These are phyloP conservation scores for Juglanconis juglandina DNA, from an alignment of 2,329 filamentous ascomycete species.

Conservation along the genomic window DNA sequence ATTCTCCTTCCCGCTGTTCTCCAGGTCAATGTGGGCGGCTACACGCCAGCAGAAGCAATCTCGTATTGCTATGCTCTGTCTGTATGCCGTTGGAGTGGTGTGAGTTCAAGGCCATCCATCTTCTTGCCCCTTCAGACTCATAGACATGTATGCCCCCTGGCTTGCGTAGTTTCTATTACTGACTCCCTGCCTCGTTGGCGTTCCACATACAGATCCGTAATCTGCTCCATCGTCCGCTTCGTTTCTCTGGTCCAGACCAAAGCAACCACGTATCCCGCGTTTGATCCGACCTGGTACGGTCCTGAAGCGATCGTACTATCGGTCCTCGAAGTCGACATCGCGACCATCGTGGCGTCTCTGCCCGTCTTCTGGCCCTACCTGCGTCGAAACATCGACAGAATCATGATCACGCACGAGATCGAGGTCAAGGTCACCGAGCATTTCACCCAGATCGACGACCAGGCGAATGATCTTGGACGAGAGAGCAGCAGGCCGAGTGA, in stretches of 20 bases:
- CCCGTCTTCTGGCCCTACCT: conserved; percentile 30
- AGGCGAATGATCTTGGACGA: not conserved
- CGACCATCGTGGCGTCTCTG: conserved; percentile 25
- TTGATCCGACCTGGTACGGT: conserved; percentile 28
- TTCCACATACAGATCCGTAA: conserved; percentile 17
- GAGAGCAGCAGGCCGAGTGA: not conserved
- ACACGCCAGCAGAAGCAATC: conserved; percentile 4
- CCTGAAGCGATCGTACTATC: conserved; percentile 23
- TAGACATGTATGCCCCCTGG: too few species aligned
- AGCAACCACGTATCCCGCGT: conserved; percentile 20
- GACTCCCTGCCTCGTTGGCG: not conserved
- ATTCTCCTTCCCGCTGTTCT: conserved; percentile 13
- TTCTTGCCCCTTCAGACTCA: too few species aligned
- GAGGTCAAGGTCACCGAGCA: conserved; percentile 20
- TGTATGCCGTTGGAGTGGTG: conserved; percentile 15
- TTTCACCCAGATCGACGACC: conserved; percentile 12
- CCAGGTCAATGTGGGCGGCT: conserved; percentile 14
- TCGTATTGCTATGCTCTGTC: conserved; percentile 5
- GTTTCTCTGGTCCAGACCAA: conserved; percentile 21
- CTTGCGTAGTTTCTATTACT: not conserved
- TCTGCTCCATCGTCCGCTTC: conserved; percentile 24
- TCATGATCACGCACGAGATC: conserved; percentile 27
- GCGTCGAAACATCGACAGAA: conserved; percentile 22
- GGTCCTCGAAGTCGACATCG: conserved; percentile 27
- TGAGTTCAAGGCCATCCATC: conserved; percentile 5